Base-by-base conservation (phyloP, 176 grass and related monocot genomes). In the Oryza rufipogon region DNA sequence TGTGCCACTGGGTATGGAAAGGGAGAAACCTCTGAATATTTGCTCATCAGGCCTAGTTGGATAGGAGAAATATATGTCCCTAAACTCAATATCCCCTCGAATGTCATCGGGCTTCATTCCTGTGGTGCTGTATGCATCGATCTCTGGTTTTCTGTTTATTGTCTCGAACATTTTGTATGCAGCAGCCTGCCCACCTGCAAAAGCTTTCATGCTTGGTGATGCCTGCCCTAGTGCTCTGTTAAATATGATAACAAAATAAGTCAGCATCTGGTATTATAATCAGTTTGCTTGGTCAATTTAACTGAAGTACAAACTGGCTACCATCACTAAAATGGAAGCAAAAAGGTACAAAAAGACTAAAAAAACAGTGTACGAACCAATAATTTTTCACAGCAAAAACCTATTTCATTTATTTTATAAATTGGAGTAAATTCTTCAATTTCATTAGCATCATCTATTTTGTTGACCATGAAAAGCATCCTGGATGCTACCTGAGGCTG, bases 121-220 rank as follows among this genome's bases (percentile, higher is more conserved):
- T 26, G 73, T 85, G 20, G 49, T 77, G 70, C 74, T 89, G 42
- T 91, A 94, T 0, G 92, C 63, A 47, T 97, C 94, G 4, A 97
- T 97, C 67, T 97, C 87, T 79, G 94, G 91, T 74, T 88, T 88
- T 84, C 94, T 89, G 45, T 92, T 97, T 54, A 97, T 97, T 16
- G 94, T 97, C 69, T 97, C 88, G 19, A 97, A 97, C 91, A 97
- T 97, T 49, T 97, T 97, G 74, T 90, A 94, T 16, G 94, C 94
- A 81, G 94, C 91, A 2, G 94, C 90, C 70, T 94, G 91, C 42
- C 94, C 94, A 25, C 91, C 86, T 54, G 89, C 94, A 94, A 97
- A 97, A 68, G 94, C 90, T 44, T 91, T 90, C 80, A 97, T 88
- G 90, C 94, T 92, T 85, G 94, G 94, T 2, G 94, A 93, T 68